These are phyloP conservation scores for Quillaja saponaria DNA, from an alignment of 306 rosid genomes.

Conservation along the genomic window DNA sequence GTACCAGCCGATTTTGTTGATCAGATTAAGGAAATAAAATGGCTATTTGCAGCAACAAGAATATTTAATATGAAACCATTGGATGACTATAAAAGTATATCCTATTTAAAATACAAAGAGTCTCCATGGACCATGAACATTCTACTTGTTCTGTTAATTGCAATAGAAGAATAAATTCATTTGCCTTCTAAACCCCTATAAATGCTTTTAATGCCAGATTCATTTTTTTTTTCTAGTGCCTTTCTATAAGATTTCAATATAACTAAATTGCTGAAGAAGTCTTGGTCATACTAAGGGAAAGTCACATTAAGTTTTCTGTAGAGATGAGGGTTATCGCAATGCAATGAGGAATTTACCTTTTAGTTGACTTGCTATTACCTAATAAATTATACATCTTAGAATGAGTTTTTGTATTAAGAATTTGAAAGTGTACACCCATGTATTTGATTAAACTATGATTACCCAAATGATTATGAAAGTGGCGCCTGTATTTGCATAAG, in stretches of 20 bases:
- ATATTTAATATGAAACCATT: constrained; percentile 15
- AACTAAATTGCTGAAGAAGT: not conserved
- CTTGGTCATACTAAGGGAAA: not conserved
- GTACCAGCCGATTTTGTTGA: constrained; percentile 32
- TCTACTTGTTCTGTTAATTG: constrained; percentile 10
- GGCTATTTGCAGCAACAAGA: constrained; percentile 29
- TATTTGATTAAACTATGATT: constrained; percentile 4
- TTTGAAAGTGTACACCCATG: too few species aligned
- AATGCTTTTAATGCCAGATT: not conserved
- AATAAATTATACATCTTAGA: constrained; percentile 24
- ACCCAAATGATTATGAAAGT: constrained; percentile 27
- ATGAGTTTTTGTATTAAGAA: constrained; percentile 2
- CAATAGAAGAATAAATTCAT: not conserved
- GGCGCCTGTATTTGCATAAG: constrained; percentile 29
- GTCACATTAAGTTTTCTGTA: not conserved
- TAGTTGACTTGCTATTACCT: constrained; percentile 30
- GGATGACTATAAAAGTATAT: not conserved
- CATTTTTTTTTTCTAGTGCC: not conserved
- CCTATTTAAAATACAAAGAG: not conserved
- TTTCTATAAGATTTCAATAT: not conserved
- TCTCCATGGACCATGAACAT: not conserved
- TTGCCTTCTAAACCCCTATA: not conserved
- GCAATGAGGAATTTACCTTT: constrained; percentile 15
- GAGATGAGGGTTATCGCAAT: not conserved
- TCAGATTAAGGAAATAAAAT: constrained; percentile 12